Evolutionary conservation across 768 basidiomycete species (phyloP), one percentile per base, ranked within the genome.

Genomic region (Tulasnella sp.): DNA sequence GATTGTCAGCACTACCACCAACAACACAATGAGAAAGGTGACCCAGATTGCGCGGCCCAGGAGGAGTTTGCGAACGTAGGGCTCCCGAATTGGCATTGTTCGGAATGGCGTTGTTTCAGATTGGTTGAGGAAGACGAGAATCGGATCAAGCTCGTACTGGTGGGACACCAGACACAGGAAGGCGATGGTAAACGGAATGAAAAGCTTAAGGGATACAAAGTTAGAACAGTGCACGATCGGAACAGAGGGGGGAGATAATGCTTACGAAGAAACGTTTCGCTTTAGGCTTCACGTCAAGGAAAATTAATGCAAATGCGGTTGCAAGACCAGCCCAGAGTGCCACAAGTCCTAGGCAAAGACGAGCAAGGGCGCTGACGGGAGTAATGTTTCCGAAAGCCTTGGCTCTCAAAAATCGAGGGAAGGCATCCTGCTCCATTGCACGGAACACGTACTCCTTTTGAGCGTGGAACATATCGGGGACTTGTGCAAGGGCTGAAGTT

Each of bases 301-400:
- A 98, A 73, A 99, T 85, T 75, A 98, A 87, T 3, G 94, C 88
- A 80, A 98, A 97, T 0, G 87, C 95, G 39, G 87, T 86, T 3
- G 94, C 89, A 17, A 98, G 86, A n/a, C 89, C 95, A n/a, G 94
- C 89, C 96, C 97, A 98, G 14, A 98, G 86, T 52, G 88, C 84
- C 75, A 98, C 82, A 41, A 99, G 82, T 0, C 97, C 97, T 2
- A 87, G 81, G 71, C 95, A 86, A 72, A 99, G 87, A 72, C 96
- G 85, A 19, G 95, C 89, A 68, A 97, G 86, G 0, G 92, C 89
- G 26, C 91, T 91, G 75, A 97, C 85, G 19, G 95, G 94, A 1
- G 97, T 98, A 69, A 99, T 82, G 80, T 98, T 99, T 35, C 94
- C 94, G 78, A 98, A 98, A n/a, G 95, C 95, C 82, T 98, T 99